Percentiles rank a stretch among this genome's conserved stretches.
phyloP scores from a whole-genome alignment of 106 monocot genomes.

The Dioscorea dumetorum region DNA sequence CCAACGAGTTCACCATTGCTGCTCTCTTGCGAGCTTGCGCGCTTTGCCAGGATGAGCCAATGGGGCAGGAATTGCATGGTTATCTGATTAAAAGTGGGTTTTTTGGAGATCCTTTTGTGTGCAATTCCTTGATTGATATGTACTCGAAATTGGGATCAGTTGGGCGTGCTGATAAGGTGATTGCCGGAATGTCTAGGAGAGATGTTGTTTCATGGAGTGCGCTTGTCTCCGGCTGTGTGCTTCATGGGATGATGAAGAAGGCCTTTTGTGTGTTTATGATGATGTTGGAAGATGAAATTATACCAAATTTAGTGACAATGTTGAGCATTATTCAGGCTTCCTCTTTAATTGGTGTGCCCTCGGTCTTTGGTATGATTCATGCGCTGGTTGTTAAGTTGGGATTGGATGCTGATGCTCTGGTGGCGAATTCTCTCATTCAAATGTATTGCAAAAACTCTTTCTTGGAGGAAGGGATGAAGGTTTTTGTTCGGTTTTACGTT shows the following conservation, averaged over 20 bases:
- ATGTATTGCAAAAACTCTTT: slow-evolving; percentile 47
- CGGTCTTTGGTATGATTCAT: slow-evolving; percentile 18
- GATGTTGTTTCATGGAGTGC: slow-evolving; percentile 49
- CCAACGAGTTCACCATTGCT: slow-evolving; percentile 50
- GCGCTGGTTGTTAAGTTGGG: slow-evolving; percentile 18
- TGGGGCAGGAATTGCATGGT: slow-evolving; percentile 28
- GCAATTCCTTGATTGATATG: slow-evolving; percentile 27
- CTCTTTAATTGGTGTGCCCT: slow-evolving; percentile 20
- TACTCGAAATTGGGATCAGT: slow-evolving; percentile 33
- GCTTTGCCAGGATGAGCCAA: neutral
- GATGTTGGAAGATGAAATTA: slow-evolving; percentile 34
- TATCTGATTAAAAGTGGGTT: slow-evolving; percentile 18
- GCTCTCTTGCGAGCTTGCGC: slow-evolving; percentile 25
- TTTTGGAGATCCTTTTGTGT: slow-evolving; percentile 7
- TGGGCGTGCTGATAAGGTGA: slow-evolving; percentile 14
- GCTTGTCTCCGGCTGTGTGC: slow-evolving; percentile 32
- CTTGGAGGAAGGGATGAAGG: slow-evolving; percentile 16
- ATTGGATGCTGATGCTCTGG: slow-evolving; percentile 10
- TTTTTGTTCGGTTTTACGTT: slow-evolving; percentile 13
- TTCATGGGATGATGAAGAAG: slow-evolving; percentile 14
- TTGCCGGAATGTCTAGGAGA: slow-evolving; percentile 2
- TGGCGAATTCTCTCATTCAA: slow-evolving; percentile 32
- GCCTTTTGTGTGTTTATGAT: slow-evolving; percentile 24
- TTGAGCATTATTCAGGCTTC: slow-evolving; percentile 38
- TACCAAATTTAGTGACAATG: slow-evolving; percentile 41